Evolutionary conservation across 2,329 filamentous ascomycete species (phyloP), one percentile per base, ranked within the genome.

Genomic region (Cytospora leucostoma): DNA sequence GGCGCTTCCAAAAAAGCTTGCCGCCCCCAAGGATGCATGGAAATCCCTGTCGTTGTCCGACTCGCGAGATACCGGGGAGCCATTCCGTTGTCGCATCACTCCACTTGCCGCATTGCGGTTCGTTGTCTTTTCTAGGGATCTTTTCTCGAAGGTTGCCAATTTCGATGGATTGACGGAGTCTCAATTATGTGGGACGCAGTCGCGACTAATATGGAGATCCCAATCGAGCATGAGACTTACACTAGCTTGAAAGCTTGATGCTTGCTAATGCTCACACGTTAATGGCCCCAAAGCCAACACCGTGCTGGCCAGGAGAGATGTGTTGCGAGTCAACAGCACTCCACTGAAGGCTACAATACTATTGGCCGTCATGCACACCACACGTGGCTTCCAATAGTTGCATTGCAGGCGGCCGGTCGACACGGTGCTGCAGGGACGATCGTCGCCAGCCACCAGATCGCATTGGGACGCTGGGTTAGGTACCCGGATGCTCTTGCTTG

Each of bases 131-230:
- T 44, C 40, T 44, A 44, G 40, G 40, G 40, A 63, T 65, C 56
- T 65, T 65, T 62, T 65, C 64, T 63, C 60, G 56, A 63, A 65
- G 44, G 56, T 49, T 65, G 56, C 60, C 59, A 59, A 63, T 63
- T 63, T 59, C 56, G 51, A 58, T 49, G 47, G 40, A 49, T 40
- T 51, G 33, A 62, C 51, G 38, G 58, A 55, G 38, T 34, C 32
- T 52, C 58, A 52, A 37, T 61, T 61, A 32, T 37, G 51, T 61
- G 58, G 58, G 38, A 55, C 17, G 19, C 50, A 52, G 49, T 38
- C 40, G 37, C 37, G 21, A 27, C 37, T 21, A 50, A 35, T 37
- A 11, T 21, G 49, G n/a, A 59, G 38, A 54, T 60, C 51, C 34
- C 58, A 60, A 60, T 34, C 38, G 37, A 49, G 38, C 37, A 33